Conservation (phyloP, 371 early-diverging fungal genomes). For the Apophysomyces elegans region DNA sequence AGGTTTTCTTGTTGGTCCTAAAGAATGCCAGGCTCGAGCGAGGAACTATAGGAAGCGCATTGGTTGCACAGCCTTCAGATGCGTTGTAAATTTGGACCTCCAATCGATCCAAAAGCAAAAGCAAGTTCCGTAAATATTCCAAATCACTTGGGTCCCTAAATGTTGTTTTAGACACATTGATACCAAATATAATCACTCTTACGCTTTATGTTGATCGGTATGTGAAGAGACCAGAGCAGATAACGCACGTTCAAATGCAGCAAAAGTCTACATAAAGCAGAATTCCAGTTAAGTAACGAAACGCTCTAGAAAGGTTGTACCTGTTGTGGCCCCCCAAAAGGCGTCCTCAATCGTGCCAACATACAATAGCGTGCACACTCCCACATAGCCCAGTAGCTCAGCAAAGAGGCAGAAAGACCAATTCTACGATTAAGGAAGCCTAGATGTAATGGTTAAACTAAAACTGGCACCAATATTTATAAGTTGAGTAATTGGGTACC, state of each 20-base stretch:
- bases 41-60: slow-evolving; percentile 62
- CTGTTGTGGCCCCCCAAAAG: slow-evolving; percentile 78
- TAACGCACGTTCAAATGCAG: slow-evolving; percentile 67
- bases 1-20: slow-evolving; percentile 70
- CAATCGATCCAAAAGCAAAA: slow-evolving; percentile 69
- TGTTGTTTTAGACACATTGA: background rate
- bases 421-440: slow-evolving; percentile 30
- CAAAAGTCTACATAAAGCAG: slow-evolving; percentile 59
- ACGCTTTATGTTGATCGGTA: background rate
- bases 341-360: slow-evolving; percentile 71
- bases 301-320: slow-evolving; percentile 22
- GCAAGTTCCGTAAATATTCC: slow-evolving; percentile 39
- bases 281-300: background rate
- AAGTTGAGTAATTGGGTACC: slow-evolving; percentile 6
- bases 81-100: slow-evolving; percentile 79
- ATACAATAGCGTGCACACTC: slow-evolving; percentile 79
- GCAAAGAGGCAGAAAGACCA: slow-evolving; percentile 23
- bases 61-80: slow-evolving; percentile 61
- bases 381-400: slow-evolving; percentile 79
- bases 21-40: slow-evolving; percentile 73
- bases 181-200: slow-evolving; percentile 7
- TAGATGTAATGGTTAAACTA: background rate
- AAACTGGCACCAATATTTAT: background rate
- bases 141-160: slow-evolving; percentile 17
- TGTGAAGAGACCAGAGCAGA: slow-evolving; percentile 26